Conservation (phyloP, 2,329 filamentous ascomycete genomes). For the Stemphylium lycopersici region DNA sequence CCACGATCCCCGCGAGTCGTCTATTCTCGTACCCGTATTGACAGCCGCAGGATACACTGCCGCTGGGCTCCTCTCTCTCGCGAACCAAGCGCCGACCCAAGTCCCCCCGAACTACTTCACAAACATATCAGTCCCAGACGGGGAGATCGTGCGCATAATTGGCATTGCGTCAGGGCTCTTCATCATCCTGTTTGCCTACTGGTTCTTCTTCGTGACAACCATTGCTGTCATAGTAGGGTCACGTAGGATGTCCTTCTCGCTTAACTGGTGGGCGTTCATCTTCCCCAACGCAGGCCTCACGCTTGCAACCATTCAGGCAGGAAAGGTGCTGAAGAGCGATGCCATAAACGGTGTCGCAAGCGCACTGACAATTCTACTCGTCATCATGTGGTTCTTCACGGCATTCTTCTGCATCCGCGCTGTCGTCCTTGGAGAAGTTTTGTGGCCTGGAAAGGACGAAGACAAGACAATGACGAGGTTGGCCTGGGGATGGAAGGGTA, state of each 20-base stretch:
- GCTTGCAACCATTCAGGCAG: constrained; percentile 64
- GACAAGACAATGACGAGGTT: constrained; percentile 38
- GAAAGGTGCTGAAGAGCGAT: constrained; percentile 58
- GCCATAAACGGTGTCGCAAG: constrained; percentile 61
- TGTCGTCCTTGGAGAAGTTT: constrained; percentile 57
- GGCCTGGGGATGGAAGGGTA: constrained; percentile 33
- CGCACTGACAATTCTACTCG: constrained; percentile 62
- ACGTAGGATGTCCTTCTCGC: constrained; percentile 48
- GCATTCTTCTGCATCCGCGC: constrained; percentile 58
- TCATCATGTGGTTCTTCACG: constrained; percentile 63
- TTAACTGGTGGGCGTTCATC: constrained; percentile 65
- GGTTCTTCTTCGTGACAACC: constrained; percentile 57
- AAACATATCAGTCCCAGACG: constrained; percentile 37
- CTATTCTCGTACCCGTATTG: constrained; percentile 60
- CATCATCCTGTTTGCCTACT: constrained; percentile 57
- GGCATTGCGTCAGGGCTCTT: constrained; percentile 56
- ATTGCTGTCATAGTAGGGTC: constrained; percentile 48
- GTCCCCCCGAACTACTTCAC: constrained; percentile 45
- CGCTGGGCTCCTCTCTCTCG: constrained; percentile 55
- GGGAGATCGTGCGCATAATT: constrained; percentile 49
- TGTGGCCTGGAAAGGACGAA: constrained; percentile 59
- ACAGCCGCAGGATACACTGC: constrained; percentile 50
- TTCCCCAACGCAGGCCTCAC: constrained; percentile 71
- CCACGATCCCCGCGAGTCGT: constrained; percentile 60
- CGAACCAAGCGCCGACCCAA: constrained; percentile 47